Base-by-base conservation (phyloP, 2,329 filamentous ascomycete genomes). In the Karstenula rhodostoma region DNA sequence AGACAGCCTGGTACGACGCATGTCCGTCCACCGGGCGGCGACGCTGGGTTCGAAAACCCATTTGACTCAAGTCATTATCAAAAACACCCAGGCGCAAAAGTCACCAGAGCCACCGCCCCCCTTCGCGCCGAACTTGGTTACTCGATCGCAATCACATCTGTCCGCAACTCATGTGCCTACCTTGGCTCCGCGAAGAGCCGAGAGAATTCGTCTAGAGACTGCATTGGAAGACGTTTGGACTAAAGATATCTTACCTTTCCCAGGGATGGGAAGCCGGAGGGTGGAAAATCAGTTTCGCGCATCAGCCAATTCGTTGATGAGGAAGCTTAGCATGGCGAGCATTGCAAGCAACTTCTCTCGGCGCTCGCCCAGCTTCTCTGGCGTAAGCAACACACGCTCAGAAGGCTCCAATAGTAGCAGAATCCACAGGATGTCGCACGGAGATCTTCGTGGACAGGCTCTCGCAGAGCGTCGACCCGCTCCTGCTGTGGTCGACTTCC, bases 241-340 rank as follows among this genome's bases (percentile, higher is more conserved):
- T 15, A 88, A 89, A 53, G 91, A 96, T 58, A 78, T 87, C 19
- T 79, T 97, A 44, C 93, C 93, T 0, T 95, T 90, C 72, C 93
- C 94, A 17, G 93, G 93, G 1, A 94, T 97, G 86, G 86, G 86
- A 33, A 83, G 78, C 77, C 88, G 80, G 76, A 87, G 75, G 77
- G 87, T 80, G 80, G 90, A 96, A 68, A 87, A 91, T 71, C 81
- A 92, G 3, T 89, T 95, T 49, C 85, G 91, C 53, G 87, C 87
- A 43, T 93, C 90, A n/a, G 91, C 93, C 13, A 93, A 92, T 37
- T 91, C 91, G 0, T 87, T 97, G 72, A 96, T 97, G 81, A 87
- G 93, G 55, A 96, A 94, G 74, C 85, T 97, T 64, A 96, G 92
- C 77, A 89, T 92, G 71, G 89, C 90, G 51, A 93, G 89, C 75